Base-by-base conservation (phyloP, 257 asterid species). In the Thymus mandschuricus region DNA sequence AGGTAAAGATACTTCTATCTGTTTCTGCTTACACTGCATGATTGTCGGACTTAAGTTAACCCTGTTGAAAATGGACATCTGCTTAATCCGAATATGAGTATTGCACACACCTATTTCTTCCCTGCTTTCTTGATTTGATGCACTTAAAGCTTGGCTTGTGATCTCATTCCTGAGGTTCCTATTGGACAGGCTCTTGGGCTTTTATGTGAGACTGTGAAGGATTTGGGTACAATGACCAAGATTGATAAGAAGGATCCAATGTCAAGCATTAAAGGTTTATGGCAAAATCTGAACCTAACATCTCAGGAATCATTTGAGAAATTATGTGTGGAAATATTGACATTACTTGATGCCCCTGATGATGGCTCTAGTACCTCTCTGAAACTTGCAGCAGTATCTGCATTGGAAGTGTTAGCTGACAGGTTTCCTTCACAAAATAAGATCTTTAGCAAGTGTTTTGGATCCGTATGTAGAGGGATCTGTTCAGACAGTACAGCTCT, bases 151-250 rank as follows among this genome's bases (percentile, higher is more conserved):
- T 71, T 65, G 51, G 4, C 13, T 6, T 29, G 29, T 69, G 57
- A 66, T 64, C 79, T 72, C 61, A 57, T 64, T 41, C 34, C 55
- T 73, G n/a, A 64, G 44, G 30, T 49, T 68, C 65, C 41, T 77
- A 35, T 66, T 52, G 68, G 70, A 58, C 93, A 95, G 99, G 95
- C 97, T 76, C 96, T 95, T 75, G 88, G 92, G 69, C 84, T 92
- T 77, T 78, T 95, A 56, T 82, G 86, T 63, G 93, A 87, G 75
- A 84, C 88, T 31, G 78, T 90, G 84, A 95, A 87, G 85, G 88
- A 77, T 77, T 72, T 78, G 73, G 81, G 73, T 46, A n/a, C 77
- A 51, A 74, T 60, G 68, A 57, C 78, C 46, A 83, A 73, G 80
- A 72, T 57, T 66, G 86, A 72, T 68, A 91, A 84, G 77, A 86